Evolutionary conservation across 805 yeast species (phyloP), one percentile per base, ranked within the genome.

Genomic region (Kazachstania martiniae): DNA sequence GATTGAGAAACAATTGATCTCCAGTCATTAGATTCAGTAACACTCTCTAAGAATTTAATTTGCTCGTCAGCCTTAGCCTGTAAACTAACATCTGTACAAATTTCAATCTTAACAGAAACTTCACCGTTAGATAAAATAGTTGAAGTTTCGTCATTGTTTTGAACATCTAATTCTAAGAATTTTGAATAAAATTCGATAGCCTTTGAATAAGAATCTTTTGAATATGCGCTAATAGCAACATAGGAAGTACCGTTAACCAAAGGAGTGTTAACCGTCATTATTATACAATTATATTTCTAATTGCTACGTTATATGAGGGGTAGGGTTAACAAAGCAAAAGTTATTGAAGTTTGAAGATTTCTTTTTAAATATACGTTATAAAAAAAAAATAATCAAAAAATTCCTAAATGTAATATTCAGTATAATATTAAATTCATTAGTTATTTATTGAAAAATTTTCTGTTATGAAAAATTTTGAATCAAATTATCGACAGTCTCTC

Each of bases 211-310:
- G 70, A 51, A 7, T 47, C 52, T 16, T 55, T 49, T 35, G 66
- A 68, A 25, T 71, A 64, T 17, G 86, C 82, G 37, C 63, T 63
- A 29, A 72, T 58, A 21, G 66, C 59, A 35, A 70, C 59, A 45
- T 64, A 63, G 22, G 81, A 64, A 21, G 72, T 63, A 31, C 78
- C 80, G 51, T 74, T 75, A 39, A 74, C 67, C 23, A 49, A 33
- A 12, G 56, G 56, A 27, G 45, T 35, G 25, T 40, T 41, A 29
- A 34, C 47, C 30, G 51, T 43, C 54, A 47, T 47, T 15, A 12
- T 29, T 10, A n/a, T n/a, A n/a, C n/a, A n/a, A n/a, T n/a, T n/a
- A n/a, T n/a, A n/a, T n/a, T n/a, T n/a, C n/a, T n/a, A n/a, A n/a
- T n/a, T n/a, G n/a, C n/a, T n/a, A n/a, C n/a, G n/a, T n/a, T n/a